Evolutionary conservation across 2,329 filamentous ascomycete species (phyloP), one percentile per base, ranked within the genome.

Genomic region (Talaromyces sp.): DNA sequence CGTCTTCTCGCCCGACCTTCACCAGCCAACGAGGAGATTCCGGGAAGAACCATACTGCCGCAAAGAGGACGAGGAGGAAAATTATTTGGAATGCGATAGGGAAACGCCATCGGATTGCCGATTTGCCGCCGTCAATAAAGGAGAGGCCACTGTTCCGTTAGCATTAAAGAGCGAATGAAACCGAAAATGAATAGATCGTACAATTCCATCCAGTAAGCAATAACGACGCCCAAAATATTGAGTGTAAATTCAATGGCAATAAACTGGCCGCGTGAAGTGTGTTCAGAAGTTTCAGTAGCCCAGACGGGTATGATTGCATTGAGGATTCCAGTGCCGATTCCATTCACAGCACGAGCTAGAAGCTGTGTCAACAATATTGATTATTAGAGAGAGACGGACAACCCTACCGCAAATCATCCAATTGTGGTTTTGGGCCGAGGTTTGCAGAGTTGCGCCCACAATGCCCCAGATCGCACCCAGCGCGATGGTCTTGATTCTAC

Each of bases 201-300:
- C 75, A 83, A 86, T 65, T 80, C 78, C 9, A 81, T 69, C 85
- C 85, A 88, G 64, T 89, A 89, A 3, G 82, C 75, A 38, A 86
- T 78, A 21, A 86, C 83, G 0, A 89, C 86, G 67, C 87, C 87
- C 54, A 89, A 85, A 62, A 90, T 89, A 68, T 90, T 91, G 9
- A 90, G 73, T 0, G 87, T 90, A 64, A 91, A 90, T 67, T 90
- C 88, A 58, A 89, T 86, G 10, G 86, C 85, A 60, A 90, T 84
- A 64, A 89, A 89, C 54, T 86, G 81, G 6, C 89, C 89, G 46
- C 89, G 82, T 2, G 84, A 86, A 0, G 82, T 89, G 67, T 89
- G 85, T 43, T 87, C 60, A 46, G 56, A 58, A 0, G 85, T 88
- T 71, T 90, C 88, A 0, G 87, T 88, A 0, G 86, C 86, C 86